phyloP scores from a whole-genome alignment of 2,329 filamentous ascomycete genomes.

The Ophiostoma sp. region DNA sequence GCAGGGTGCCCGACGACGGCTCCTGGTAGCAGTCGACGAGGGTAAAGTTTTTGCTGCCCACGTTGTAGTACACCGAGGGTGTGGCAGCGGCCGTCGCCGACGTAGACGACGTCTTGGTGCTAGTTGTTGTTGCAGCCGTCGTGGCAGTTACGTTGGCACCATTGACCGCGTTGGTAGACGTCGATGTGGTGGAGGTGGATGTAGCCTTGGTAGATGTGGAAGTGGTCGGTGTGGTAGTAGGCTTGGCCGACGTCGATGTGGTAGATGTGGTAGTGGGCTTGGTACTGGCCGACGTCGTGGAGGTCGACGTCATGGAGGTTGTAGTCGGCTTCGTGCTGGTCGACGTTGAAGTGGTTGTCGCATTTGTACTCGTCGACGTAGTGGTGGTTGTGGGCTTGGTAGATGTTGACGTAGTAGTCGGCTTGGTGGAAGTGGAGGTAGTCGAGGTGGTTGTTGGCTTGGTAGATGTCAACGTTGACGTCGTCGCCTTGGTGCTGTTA shows the following conservation, averaged over 20 bases:
- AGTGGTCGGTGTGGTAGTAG: not conserved
- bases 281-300: not conserved
- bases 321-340: not conserved
- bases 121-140: not conserved
- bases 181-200: not conserved
- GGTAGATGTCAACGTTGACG: not conserved
- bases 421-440: not conserved
- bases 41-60: conserved; percentile 27
- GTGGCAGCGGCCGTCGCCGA: not conserved
- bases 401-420: not conserved
- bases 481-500: not conserved
- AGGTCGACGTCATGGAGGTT: not conserved
- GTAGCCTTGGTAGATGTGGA: not conserved
- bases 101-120: not conserved
- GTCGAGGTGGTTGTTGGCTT: not conserved
- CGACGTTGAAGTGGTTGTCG: not conserved
- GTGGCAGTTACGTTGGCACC: not conserved
- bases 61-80: conserved; percentile 14
- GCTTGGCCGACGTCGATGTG: not conserved
- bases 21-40: conserved; percentile 27
- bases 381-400: not conserved
- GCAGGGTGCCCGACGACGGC: conserved; percentile 26
- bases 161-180: not conserved
- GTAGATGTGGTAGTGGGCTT: not conserved
- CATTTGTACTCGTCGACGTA: not conserved